Percentiles rank a stretch among this genome's conserved stretches.
phyloP scores from a whole-genome alignment of 257 asterid species.

The Solanum medicagineum region DNA sequence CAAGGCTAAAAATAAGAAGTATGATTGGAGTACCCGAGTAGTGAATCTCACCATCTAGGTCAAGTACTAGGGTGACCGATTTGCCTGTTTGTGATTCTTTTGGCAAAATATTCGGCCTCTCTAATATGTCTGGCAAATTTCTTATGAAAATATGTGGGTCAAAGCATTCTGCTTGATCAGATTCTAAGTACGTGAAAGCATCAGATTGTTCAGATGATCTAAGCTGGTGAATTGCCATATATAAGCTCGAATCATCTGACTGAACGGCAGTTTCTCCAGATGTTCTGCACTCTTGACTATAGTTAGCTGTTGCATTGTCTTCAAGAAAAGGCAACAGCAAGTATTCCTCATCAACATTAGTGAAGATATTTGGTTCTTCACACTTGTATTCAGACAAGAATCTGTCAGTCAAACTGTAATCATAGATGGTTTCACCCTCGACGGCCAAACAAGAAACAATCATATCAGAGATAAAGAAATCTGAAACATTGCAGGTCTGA shows the following conservation, averaged over 20 bases:
- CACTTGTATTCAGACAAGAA: slow-evolving; percentile 51
- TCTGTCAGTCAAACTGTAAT: slow-evolving; percentile 25
- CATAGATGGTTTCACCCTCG: slow-evolving; percentile 31
- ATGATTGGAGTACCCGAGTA: neutral
- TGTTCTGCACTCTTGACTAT: slow-evolving; percentile 24
- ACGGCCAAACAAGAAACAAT: slow-evolving; percentile 50
- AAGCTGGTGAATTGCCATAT: slow-evolving; percentile 57
- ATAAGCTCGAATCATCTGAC: slow-evolving; percentile 55
- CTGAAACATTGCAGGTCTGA: slow-evolving; percentile 51
- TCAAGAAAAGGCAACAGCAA: slow-evolving; percentile 51
- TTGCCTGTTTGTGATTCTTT: slow-evolving; percentile 32
- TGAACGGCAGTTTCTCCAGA: slow-evolving; percentile 23
- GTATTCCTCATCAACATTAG: slow-evolving; percentile 48
- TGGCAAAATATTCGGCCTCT: slow-evolving; percentile 27
- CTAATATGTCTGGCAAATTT: slow-evolving; percentile 55
- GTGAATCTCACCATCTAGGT: slow-evolving; percentile 69
- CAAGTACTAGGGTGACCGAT: slow-evolving; percentile 71
- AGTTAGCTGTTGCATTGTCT: slow-evolving; percentile 37
- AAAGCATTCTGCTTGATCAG: slow-evolving; percentile 56
- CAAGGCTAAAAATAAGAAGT: neutral
- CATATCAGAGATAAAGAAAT: slow-evolving; percentile 65
- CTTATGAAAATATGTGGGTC: slow-evolving; percentile 83
- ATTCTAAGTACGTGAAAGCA: slow-evolving; percentile 26
- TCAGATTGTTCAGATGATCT: slow-evolving; percentile 37
- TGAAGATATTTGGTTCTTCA: slow-evolving; percentile 53